Evolutionary conservation across 495 filamentous ascomycete species (phyloP).

Genomic region (Terfezia boudieri): DNA sequence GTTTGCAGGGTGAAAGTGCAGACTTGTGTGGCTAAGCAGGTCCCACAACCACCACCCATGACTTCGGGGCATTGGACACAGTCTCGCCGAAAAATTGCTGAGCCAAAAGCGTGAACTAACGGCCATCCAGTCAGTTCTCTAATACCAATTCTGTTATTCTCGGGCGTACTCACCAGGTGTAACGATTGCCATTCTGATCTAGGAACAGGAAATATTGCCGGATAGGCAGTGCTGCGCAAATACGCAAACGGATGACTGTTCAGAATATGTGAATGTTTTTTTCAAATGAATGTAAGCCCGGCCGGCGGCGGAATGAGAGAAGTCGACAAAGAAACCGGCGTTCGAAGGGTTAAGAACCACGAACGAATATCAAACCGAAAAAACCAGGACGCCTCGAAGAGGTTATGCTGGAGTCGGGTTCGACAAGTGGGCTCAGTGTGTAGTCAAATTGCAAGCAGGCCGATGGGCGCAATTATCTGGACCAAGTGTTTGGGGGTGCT

Average conservation of each 20-base stretch:
- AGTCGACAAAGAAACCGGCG: not conserved
- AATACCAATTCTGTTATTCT: too few relatives aligned
- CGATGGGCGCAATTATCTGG: not conserved
- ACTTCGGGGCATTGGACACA: not conserved
- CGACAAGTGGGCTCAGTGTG: too few relatives aligned
- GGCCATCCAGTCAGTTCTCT: too few relatives aligned
- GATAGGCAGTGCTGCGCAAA: not conserved
- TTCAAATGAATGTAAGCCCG: not conserved
- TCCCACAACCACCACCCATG: not conserved
- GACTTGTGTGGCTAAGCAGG: conserved; percentile 1
- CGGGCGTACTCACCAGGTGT: too few relatives aligned
- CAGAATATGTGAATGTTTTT: too few relatives aligned
- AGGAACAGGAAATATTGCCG: not conserved
- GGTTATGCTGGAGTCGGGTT: too few relatives aligned
- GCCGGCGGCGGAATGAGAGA: not conserved
- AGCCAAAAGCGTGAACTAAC: too few relatives aligned
- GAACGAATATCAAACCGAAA: too few relatives aligned
- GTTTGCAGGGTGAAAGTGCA: conserved; percentile 12
- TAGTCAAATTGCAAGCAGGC: not conserved
- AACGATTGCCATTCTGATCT: too few relatives aligned
- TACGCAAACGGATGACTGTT: too few relatives aligned
- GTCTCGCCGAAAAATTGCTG: not conserved
- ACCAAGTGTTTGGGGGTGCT: not conserved
- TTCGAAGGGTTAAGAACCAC: not conserved
- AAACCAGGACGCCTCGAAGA: too few relatives aligned